Evolutionary conservation across 1,284 basidiomycete genomes (phyloP).

Genomic region (Sporisorium scitamineum): DNA sequence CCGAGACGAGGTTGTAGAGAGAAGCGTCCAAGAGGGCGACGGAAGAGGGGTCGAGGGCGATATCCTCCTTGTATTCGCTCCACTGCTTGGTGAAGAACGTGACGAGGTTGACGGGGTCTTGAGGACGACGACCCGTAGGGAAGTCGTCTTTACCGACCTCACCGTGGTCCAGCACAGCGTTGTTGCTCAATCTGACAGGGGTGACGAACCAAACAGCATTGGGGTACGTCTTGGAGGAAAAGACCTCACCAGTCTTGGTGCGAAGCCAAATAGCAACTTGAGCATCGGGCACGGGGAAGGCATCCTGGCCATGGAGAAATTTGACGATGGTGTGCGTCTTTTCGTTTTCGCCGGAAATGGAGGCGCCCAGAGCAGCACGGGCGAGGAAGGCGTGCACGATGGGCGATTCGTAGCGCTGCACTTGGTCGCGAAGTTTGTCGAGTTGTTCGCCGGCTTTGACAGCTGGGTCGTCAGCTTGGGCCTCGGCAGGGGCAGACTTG

Average conservation of each 20-base stretch:
- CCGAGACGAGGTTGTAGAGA: constrained; percentile 10
- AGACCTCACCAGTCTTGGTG: not conserved
- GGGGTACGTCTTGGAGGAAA: not conserved
- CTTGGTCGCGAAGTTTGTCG: constrained; percentile 8
- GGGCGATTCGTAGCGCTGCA: constrained; percentile 26
- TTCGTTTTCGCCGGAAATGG: not conserved
- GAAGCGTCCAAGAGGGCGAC: constrained; percentile 6
- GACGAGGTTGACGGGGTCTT: constrained; percentile 9
- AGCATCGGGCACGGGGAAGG: not conserved
- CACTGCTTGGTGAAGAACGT: not conserved
- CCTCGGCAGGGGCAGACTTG: not conserved
- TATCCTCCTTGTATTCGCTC: not conserved
- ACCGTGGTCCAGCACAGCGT: constrained; percentile 12
- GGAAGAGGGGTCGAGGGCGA: not conserved
- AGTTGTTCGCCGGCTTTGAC: not conserved
- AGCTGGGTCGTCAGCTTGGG: not conserved
- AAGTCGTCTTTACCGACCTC: constrained; percentile 14
- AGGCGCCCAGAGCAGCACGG: constrained; percentile 2
- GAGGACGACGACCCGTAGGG: constrained; percentile 22
- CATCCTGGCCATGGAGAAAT: not conserved
- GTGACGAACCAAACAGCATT: not conserved
- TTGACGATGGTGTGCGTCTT: not conserved
- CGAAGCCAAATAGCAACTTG: not conserved
- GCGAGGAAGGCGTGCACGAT: constrained; percentile 33
- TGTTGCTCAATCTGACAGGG: not conserved